phyloP scores from a whole-genome alignment of 1,284 basidiomycete species.

The Leccinum insolens region DNA sequence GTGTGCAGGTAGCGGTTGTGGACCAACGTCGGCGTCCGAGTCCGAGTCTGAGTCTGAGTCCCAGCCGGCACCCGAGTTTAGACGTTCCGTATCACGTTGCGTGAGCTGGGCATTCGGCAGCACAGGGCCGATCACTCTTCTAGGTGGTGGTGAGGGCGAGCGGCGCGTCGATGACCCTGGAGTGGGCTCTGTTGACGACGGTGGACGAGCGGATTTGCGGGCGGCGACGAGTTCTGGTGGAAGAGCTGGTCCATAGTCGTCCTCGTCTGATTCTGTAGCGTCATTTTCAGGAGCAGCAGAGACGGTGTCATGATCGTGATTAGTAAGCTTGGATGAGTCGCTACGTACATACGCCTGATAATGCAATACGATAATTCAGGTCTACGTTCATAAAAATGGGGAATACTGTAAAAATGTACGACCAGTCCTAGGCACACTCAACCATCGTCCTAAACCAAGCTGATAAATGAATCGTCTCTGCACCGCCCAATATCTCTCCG shows the following conservation, averaged over 20 bases:
- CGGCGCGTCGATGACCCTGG: slow-evolving; percentile 27
- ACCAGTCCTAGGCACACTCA: slow-evolving; percentile 12
- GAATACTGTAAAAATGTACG: slow-evolving; percentile 22
- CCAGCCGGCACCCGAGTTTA: slow-evolving; percentile 6
- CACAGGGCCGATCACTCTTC: slow-evolving; percentile 41
- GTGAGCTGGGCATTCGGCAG: slow-evolving; percentile 36
- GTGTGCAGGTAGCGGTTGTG: slow-evolving; percentile 62
- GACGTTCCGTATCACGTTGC: slow-evolving; percentile 35
- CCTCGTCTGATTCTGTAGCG: slow-evolving; percentile 57
- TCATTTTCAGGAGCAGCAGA: slow-evolving; percentile 29
- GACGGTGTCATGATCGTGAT: slow-evolving; percentile 31
- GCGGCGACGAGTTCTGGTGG: slow-evolving; percentile 60
- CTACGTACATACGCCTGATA: slow-evolving; percentile 9
- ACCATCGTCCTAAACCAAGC: slow-evolving; percentile 11
- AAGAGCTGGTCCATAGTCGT: slow-evolving; percentile 62
- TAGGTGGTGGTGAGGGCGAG: slow-evolving; percentile 30
- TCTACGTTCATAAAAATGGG: slow-evolving; percentile 18
- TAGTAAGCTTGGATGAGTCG: background rate
- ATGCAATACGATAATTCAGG: slow-evolving; percentile 27
- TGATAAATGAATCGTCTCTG: slow-evolving; percentile 9
- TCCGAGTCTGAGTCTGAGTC: slow-evolving; percentile 45
- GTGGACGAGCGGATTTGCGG: slow-evolving; percentile 26
- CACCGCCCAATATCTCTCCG: slow-evolving; percentile 27
- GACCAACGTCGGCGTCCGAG: slow-evolving; percentile 78
- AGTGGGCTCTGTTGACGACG: slow-evolving; percentile 17